Conservation (phyloP, 768 basidiomycete species). For the Mycena vulgaris region DNA sequence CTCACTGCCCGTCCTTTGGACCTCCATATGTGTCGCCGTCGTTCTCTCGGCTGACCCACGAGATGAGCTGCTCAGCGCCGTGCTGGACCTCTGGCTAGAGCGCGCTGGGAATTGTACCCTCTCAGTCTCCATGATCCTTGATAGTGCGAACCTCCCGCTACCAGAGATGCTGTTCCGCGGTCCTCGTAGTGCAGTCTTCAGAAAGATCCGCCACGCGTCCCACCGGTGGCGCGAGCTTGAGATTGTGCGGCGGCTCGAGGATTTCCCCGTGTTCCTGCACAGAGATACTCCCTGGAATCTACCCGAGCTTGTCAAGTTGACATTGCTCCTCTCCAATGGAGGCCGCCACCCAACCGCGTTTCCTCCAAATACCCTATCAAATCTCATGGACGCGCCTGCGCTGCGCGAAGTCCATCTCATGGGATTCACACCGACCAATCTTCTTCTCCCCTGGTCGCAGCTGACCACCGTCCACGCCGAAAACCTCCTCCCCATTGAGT, state of each 20-base stretch:
- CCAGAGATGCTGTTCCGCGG: not conserved
- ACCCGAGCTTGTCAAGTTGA: slow-evolving; percentile 30
- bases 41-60: not conserved
- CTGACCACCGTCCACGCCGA: slow-evolving; percentile 25
- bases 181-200: slow-evolving; percentile 11
- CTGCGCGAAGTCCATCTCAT: slow-evolving; percentile 34
- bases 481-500: slow-evolving; percentile 29
- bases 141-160: not conserved
- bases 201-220: not conserved
- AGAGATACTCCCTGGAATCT: slow-evolving; percentile 29
- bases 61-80: not conserved
- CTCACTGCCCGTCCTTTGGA: slow-evolving; percentile 25
- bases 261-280: slow-evolving; percentile 17
- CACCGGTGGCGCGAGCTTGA: slow-evolving; percentile 32
- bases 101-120: slow-evolving; percentile 13
- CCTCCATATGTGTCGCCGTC: not conserved
- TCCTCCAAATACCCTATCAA: not conserved
- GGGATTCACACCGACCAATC: slow-evolving; percentile 31
- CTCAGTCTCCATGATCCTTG: slow-evolving; percentile 18
- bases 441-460: slow-evolving; percentile 32
- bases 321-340: slow-evolving; percentile 11
- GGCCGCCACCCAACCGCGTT: slow-evolving; percentile 6
- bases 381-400: slow-evolving; percentile 17
- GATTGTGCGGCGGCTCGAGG: slow-evolving; percentile 28
- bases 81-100: slow-evolving; percentile 24